These are phyloP conservation scores for Suillus occidentalis DNA, from an alignment of 768 basidiomycete genomes.

Conservation along the genomic window DNA sequence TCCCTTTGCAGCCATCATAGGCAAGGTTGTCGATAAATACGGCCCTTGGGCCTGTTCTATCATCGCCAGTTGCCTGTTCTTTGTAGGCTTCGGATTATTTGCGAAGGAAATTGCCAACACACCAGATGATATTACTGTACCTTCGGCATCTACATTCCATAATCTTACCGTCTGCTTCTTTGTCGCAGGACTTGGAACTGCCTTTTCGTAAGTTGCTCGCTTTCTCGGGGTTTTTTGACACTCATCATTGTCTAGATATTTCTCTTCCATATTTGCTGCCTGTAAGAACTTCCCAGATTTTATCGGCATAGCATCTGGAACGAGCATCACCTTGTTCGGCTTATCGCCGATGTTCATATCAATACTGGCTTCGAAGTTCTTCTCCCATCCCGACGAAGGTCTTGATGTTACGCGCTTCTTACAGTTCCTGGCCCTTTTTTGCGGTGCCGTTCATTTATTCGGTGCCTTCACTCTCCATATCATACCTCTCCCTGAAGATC, in stretches of 20 bases:
- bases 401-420: conserved; percentile 52
- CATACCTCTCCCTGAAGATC: conserved; percentile 11
- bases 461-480: conserved; percentile 48
- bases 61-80: conserved; percentile 56
- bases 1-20: conserved; percentile 68
- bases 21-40: conserved; percentile 63
- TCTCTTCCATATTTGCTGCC: conserved; percentile 74
- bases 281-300: conserved; percentile 67
- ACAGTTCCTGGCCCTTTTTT: conserved; percentile 54
- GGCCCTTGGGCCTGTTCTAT: conserved; percentile 73
- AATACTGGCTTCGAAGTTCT: conserved; percentile 58
- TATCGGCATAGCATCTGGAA: conserved; percentile 65
- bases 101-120: conserved; percentile 54
- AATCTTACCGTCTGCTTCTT: conserved; percentile 59
- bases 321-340: conserved; percentile 74
- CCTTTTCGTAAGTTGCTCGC: conserved; percentile 60
- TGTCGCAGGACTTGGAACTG: conserved; percentile 64
- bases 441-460: conserved; percentile 52
- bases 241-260: conserved; percentile 43
- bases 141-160: conserved; percentile 48
- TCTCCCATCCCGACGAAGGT: conserved; percentile 47
- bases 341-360: conserved; percentile 78
- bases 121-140: conserved; percentile 36
- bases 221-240: conserved; percentile 18
- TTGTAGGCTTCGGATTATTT: conserved; percentile 61